Conservation (phyloP, 129 eudicot genomes). For the Lactuca sativa region DNA sequence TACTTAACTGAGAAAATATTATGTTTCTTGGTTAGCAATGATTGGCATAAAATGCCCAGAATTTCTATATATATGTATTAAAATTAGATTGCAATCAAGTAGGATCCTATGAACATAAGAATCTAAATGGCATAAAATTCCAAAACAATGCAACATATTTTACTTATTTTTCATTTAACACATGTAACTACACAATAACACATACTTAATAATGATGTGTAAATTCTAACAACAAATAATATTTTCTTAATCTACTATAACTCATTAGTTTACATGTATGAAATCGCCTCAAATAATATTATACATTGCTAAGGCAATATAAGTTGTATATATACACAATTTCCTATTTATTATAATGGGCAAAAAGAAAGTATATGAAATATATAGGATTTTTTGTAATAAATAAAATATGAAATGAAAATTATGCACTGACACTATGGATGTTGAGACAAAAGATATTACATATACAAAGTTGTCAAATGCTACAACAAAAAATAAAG, state of each 20-base stretch:
- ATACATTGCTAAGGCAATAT: not conserved
- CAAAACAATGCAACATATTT: slow-evolving; percentile 4
- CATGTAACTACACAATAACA: not conserved
- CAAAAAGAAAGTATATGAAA: not conserved
- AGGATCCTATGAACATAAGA: slow-evolving; percentile 18
- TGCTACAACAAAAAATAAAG: slow-evolving; percentile 1
- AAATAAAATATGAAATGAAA: not conserved
- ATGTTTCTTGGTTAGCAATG: not conserved
- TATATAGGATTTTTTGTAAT: not conserved
- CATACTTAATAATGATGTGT: not conserved
- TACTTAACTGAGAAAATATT: not conserved
- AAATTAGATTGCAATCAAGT: not conserved
- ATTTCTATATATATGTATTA: not conserved
- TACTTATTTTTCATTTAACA: not conserved
- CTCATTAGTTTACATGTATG: not conserved
- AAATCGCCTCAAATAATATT: too few relatives aligned
- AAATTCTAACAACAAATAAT: too few relatives aligned
- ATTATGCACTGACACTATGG: not conserved
- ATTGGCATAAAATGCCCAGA: slow-evolving; percentile 5
- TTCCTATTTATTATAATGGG: not conserved
- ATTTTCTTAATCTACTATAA: not conserved
- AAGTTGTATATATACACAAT: not conserved
- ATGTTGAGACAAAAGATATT: slow-evolving; percentile 15
- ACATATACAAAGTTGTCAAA: slow-evolving; percentile 21
- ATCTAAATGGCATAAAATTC: slow-evolving; percentile 6